Conservation (phyloP, 805 yeast species). For the Ogataea haglerorum region DNA sequence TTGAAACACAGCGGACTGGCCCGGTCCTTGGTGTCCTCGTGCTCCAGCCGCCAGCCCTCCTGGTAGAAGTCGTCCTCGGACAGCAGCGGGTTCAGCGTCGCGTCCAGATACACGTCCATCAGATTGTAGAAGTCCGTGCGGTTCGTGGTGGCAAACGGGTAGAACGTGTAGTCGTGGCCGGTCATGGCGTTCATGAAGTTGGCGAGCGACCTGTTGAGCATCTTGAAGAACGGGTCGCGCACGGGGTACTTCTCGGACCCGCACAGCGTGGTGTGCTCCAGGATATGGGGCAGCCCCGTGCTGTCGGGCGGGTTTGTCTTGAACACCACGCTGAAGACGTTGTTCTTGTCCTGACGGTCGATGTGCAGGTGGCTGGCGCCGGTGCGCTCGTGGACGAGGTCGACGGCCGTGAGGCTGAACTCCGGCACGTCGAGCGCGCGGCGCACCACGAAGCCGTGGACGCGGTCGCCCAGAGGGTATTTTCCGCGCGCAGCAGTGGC, state of each 20-base stretch:
- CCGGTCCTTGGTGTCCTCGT: slow-evolving; percentile 55
- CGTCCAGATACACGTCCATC: slow-evolving; percentile 82
- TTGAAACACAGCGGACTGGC: slow-evolving; percentile 67
- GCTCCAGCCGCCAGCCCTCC: slow-evolving; percentile 97
- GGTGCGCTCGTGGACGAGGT: slow-evolving; percentile 60
- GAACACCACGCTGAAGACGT: slow-evolving; percentile 85
- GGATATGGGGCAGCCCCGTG: slow-evolving; percentile 95
- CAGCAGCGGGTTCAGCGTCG: slow-evolving; percentile 79
- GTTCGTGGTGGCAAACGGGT: slow-evolving; percentile 95
- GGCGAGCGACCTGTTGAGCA: slow-evolving; percentile 90
- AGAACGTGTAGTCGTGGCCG: slow-evolving; percentile 92
- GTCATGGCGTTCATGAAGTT: slow-evolving; percentile 99
- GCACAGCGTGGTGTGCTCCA: slow-evolving; percentile 94
- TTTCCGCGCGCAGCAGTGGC: slow-evolving; percentile 28
- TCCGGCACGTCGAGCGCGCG: slow-evolving; percentile 74
- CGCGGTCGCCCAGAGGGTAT: slow-evolving; percentile 60
- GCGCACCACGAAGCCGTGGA: slow-evolving; percentile 66
- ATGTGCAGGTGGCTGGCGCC: slow-evolving; percentile 84
- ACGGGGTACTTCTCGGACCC: slow-evolving; percentile 92
- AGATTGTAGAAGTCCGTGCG: slow-evolving; percentile 73
- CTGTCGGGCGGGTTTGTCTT: slow-evolving; percentile 92
- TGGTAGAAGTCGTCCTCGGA: slow-evolving; percentile 81
- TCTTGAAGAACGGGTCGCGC: slow-evolving; percentile 95
- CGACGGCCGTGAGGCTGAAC: slow-evolving; percentile 75
- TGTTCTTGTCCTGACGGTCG: slow-evolving; percentile 76